Conservation (phyloP, 169 alveolate genomes). For the Miamiensis avidus region DNA sequence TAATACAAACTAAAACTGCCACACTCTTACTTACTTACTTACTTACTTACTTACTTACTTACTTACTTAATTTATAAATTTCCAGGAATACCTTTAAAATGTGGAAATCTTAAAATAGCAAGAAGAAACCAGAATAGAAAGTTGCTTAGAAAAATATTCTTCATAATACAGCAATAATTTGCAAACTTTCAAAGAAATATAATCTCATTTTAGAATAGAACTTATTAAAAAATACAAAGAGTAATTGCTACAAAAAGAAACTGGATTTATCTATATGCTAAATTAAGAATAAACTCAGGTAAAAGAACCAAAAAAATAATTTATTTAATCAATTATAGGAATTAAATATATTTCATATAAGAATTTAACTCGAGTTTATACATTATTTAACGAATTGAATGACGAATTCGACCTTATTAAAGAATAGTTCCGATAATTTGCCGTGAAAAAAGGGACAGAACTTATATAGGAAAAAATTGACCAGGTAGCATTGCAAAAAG, state of each 20-base stretch:
- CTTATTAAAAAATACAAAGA: conserved; percentile 1
- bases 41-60: too few relatives aligned
- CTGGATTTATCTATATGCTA: conserved; percentile 19
- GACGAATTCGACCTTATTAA: conserved; percentile 12
- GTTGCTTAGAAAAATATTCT: neutral
- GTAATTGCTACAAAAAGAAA: neutral
- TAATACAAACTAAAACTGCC: too few relatives aligned
- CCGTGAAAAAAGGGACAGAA: neutral
- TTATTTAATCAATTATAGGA: neutral
- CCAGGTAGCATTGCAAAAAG: neutral
- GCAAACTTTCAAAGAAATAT: conserved; percentile 9
- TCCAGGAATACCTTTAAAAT: conserved; percentile 7
- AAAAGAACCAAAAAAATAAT: neutral
- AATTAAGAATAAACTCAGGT: conserved; percentile 9
- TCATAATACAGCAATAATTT: too few relatives aligned
- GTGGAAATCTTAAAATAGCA: neutral
- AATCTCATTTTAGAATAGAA: conserved; percentile 8
- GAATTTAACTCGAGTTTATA: conserved; percentile 6
- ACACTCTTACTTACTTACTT: too few relatives aligned
- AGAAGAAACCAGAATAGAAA: conserved; percentile 15
- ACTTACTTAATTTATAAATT: too few relatives aligned
- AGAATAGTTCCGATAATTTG: neutral
- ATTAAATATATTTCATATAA: neutral
- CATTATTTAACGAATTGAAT: conserved; percentile 5
- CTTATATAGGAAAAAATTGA: neutral